Evolutionary conservation across 495 filamentous ascomycete genomes (phyloP), one percentile per base, ranked within the genome.

Genomic region (Durotheca rogersii): DNA sequence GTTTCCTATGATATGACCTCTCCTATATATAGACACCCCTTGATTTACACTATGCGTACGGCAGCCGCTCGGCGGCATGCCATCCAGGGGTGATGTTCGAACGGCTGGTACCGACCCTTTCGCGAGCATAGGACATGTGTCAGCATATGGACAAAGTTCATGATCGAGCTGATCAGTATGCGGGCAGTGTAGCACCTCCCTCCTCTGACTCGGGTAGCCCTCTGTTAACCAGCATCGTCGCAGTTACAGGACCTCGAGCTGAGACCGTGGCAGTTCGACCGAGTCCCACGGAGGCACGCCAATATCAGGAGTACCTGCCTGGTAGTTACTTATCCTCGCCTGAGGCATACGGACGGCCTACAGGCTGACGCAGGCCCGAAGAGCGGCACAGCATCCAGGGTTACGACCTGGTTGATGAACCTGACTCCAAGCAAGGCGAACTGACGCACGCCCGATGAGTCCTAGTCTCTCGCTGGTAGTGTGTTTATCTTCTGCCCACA

Each of bases 1-100:
- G 20, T 51, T 47, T 27, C 23, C 9, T 27, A 59, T 59, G 56
- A 53, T 54, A 59, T 36, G n/a, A 6, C 16, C n/a, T 25, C 46
- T n/a, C 19, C 25, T 30, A 23, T 7, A 42, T 59, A 59, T 27
- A 9, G 36, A 33, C 50, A 51, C 56, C 16, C 56, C 36, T 47
- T 17, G 23, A 43, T 36, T 12, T 34, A 12, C 41, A 40, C 43
- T 39, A 47, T 36, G 38, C 41, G 14, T 45, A 48, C 49, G 32
- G 49, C 56, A 41, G 20, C 40, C 37, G 30, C 27, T 15, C 47
- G 29, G 18, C 37, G 44, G 29, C 35, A 34, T 35, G 20, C 27
- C 4, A 16, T 31, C 7, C 19, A 50, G 45, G 46, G 31, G 11
- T 0, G 27, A 34, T 15, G 40, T 37, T 37, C 36, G 35, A 50